phyloP scores from a whole-genome alignment of 1,284 basidiomycete species.

The Irpex sp. region DNA sequence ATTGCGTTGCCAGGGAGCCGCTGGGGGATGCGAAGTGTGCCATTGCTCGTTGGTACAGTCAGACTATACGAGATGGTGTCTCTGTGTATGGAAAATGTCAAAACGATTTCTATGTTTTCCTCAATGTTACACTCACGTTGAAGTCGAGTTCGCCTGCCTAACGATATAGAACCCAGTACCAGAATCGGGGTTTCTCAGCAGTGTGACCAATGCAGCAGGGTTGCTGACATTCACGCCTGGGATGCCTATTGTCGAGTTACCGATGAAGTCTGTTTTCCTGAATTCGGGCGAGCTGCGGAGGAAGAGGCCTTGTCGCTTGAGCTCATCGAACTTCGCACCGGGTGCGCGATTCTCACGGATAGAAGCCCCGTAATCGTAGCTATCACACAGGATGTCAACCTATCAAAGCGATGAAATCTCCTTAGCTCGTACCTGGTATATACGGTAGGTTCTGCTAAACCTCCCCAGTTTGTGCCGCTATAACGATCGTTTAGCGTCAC shows the following conservation, averaged over 20 bases:
- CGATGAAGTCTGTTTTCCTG: constrained; percentile 81
- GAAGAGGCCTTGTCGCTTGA: constrained; percentile 82
- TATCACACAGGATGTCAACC: constrained; percentile 36
- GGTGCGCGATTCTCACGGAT: constrained; percentile 77
- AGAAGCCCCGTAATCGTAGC: constrained; percentile 75
- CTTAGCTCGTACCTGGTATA: constrained; percentile 51
- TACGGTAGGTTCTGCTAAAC: constrained; percentile 71
- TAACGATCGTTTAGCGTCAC: neutral
- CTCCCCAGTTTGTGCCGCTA: constrained; percentile 86
- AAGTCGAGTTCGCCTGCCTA: constrained; percentile 73
- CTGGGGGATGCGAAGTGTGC: constrained; percentile 61
- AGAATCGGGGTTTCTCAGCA: constrained; percentile 75
- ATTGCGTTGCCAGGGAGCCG: constrained; percentile 50
- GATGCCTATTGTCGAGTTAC: constrained; percentile 60
- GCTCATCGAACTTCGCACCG: constrained; percentile 76
- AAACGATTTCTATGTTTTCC: too few relatives aligned
- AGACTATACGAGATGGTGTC: constrained; percentile 60
- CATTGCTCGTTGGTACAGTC: constrained; percentile 59
- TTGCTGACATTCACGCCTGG: constrained; percentile 55
- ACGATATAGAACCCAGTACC: constrained; percentile 75
- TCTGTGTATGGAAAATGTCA: too few relatives aligned
- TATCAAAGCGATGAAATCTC: neutral
- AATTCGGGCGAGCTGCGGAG: constrained; percentile 80
- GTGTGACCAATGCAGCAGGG: constrained; percentile 59
- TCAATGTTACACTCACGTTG: too few relatives aligned